These are phyloP conservation scores for Coprinopsis cinerea DNA, from an alignment of 768 basidiomycete genomes.

Conservation along the genomic window DNA sequence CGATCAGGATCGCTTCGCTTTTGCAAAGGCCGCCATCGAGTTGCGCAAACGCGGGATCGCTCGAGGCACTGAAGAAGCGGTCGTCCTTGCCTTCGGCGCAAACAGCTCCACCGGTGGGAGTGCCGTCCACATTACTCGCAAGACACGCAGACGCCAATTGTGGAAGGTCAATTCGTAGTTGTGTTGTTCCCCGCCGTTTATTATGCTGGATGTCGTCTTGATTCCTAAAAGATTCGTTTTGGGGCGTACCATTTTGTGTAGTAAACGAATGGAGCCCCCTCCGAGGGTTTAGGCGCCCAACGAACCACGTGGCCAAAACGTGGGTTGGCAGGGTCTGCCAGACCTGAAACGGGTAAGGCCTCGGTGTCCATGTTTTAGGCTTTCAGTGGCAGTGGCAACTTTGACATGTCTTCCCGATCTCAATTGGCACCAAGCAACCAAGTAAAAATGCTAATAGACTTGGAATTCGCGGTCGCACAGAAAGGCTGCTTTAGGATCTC, in stretches of 20 bases:
- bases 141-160: conserved; percentile 77
- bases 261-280: background rate
- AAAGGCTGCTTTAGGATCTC: background rate
- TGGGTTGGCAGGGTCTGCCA: conserved; percentile 20
- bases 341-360: conserved; percentile 17
- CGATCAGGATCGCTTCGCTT: conserved; percentile 85
- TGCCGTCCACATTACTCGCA: conserved; percentile 83
- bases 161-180: conserved; percentile 76
- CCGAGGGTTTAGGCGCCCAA: conserved; percentile 14
- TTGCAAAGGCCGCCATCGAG: conserved; percentile 87
- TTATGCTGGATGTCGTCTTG: conserved; percentile 1
- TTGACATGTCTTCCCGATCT: conserved; percentile 30
- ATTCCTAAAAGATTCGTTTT: conserved; percentile 1
- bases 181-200: conserved; percentile 13
- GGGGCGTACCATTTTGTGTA: background rate
- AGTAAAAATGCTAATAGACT: background rate
- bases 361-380: conserved; percentile 23
- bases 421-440: background rate
- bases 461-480: background rate
- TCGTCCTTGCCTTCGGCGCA: conserved; percentile 84
- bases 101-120: conserved; percentile 60
- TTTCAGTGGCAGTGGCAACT: conserved; percentile 33
- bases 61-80: conserved; percentile 72
- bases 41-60: conserved; percentile 73
- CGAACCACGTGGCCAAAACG: conserved; percentile 20